These are phyloP conservation scores for Cinchona pubescens DNA, from an alignment of 257 asterid genomes.

Conservation along the genomic window DNA sequence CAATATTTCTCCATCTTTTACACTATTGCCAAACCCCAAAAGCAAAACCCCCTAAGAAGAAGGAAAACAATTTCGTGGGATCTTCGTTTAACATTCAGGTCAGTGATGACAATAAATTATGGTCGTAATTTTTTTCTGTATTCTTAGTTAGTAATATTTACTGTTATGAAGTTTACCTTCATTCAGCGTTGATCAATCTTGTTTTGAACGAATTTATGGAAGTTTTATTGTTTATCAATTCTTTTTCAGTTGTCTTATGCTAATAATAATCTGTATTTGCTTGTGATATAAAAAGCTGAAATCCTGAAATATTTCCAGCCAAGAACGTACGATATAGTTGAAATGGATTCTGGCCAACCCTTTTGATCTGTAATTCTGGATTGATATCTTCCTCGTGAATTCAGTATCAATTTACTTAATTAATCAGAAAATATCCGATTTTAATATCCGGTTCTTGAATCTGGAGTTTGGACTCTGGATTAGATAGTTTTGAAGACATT, in stretches of 20 bases:
- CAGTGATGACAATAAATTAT: not conserved
- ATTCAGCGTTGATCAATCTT: not conserved
- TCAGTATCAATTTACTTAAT: not conserved
- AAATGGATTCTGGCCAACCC: not conserved
- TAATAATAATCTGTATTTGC: not conserved
- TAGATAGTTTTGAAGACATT: too few relatives aligned
- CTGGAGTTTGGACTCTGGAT: too few relatives aligned
- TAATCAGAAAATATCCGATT: not conserved
- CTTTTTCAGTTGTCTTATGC: not conserved
- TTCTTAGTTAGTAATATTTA: not conserved
- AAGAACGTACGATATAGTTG: not conserved
- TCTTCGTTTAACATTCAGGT: conserved; percentile 15
- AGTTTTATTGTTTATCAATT: not conserved
- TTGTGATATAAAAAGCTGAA: not conserved
- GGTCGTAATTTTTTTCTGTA: not conserved
- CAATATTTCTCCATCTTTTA: not conserved
- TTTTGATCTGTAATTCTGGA: not conserved
- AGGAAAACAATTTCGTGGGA: not conserved
- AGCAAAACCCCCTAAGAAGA: not conserved
- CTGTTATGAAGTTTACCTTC: not conserved
- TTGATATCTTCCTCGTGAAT: not conserved
- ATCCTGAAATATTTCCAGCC: not conserved
- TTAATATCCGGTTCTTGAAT: too few relatives aligned
- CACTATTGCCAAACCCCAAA: not conserved
- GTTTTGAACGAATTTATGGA: not conserved